A percentile compares a stretch with the other conserved stretches of the same genome.
Evolutionary conservation across 129 eudicot genomes (phyloP).

Genomic region (Helichrysum umbraculigerum): DNA sequence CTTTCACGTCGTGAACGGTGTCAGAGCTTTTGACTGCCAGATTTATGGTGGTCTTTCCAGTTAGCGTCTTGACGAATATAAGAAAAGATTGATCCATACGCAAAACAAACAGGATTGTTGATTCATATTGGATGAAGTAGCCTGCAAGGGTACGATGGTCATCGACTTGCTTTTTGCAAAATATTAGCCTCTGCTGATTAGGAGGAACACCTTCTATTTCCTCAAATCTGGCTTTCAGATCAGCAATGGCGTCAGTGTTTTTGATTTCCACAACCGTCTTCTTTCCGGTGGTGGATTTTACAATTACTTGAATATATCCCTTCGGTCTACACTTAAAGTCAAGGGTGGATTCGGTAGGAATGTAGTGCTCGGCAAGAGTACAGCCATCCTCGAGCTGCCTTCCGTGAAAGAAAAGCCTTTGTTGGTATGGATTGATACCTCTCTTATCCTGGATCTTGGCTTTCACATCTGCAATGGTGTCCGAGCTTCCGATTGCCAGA

Average conservation of each 20-base stretch:
- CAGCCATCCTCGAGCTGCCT: conserved; percentile 7
- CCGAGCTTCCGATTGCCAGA: background rate
- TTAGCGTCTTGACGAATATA: background rate
- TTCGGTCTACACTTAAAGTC: background rate
- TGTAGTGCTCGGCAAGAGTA: background rate
- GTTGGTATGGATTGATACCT: background rate
- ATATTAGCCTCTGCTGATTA: background rate
- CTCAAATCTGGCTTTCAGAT: background rate
- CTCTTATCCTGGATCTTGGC: conserved; percentile 7
- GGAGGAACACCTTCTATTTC: background rate
- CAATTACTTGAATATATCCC: background rate
- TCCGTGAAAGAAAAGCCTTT: background rate
- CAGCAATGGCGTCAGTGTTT: background rate
- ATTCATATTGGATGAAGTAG: background rate
- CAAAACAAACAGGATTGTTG: background rate
- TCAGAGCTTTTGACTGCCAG: background rate
- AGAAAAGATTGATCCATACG: background rate
- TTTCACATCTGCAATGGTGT: background rate
- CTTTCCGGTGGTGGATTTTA: too few relatives aligned
- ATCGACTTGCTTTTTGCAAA: background rate
- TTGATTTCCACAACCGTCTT: background rate
- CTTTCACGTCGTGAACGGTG: background rate
- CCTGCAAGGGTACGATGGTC: background rate
- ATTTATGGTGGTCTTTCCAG: background rate
- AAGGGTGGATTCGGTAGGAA: background rate